phyloP scores from a whole-genome alignment of 768 basidiomycete genomes.

The Podaxis carcinomalis region DNA sequence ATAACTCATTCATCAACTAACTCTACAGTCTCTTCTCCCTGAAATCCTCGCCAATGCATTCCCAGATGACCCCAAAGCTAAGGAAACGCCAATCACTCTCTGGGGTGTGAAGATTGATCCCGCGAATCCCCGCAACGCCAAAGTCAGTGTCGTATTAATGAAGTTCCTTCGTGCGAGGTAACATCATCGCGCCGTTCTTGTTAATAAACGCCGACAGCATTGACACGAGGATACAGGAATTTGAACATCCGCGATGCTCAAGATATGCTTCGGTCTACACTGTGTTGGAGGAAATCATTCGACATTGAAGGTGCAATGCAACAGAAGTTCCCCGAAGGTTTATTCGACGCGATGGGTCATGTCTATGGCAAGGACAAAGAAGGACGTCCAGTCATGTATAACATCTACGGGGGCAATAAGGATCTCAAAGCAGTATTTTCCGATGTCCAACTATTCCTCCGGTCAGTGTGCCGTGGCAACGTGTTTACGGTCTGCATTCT shows the following conservation, averaged over 20 bases:
- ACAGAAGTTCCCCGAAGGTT: slow-evolving; percentile 57
- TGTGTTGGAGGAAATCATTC: slow-evolving; percentile 70
- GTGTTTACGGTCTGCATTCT: background rate
- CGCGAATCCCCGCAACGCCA: slow-evolving; percentile 48
- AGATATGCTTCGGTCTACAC: slow-evolving; percentile 63
- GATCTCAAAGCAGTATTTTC: slow-evolving; percentile 71
- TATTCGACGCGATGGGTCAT: slow-evolving; percentile 62
- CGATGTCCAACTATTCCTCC: slow-evolving; percentile 70
- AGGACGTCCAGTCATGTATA: slow-evolving; percentile 72
- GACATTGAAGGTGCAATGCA: slow-evolving; percentile 53
- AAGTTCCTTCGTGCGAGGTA: slow-evolving; percentile 80
- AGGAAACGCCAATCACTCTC: slow-evolving; percentile 46
- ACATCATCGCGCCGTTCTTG: slow-evolving; percentile 3
- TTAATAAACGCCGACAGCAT: background rate
- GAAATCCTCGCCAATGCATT: slow-evolving; percentile 56
- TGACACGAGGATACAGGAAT: slow-evolving; percentile 31
- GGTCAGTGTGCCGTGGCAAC: slow-evolving; percentile 32
- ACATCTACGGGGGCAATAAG: slow-evolving; percentile 69
- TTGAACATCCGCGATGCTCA: slow-evolving; percentile 49
- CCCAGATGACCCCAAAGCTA: slow-evolving; percentile 50
- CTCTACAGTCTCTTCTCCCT: slow-evolving; percentile 38
- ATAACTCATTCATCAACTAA: slow-evolving; percentile 1
- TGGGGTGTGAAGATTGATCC: slow-evolving; percentile 78
- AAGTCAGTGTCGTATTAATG: slow-evolving; percentile 71
- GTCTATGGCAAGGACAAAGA: slow-evolving; percentile 69